Evolutionary conservation across 129 eudicot genomes (phyloP).

Genomic region (Tagetes erecta): DNA sequence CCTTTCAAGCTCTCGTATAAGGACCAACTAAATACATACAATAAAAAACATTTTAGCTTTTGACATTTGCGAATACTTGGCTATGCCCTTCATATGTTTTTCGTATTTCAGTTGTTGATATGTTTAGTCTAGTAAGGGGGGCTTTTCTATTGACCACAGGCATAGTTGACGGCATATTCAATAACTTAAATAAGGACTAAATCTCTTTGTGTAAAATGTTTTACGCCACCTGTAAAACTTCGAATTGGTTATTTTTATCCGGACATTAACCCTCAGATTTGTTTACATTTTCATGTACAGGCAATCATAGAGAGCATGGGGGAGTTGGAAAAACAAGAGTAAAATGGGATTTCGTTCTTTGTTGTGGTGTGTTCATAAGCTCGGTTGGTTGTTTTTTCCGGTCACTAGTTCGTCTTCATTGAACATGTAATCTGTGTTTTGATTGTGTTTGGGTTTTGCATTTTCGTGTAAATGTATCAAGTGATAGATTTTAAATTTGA

Average conservation of each 20-base stretch:
- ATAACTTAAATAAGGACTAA: too few species aligned
- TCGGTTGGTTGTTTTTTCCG: not conserved
- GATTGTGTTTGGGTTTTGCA: constrained; percentile 1
- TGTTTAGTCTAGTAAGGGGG: not conserved
- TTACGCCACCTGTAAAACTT: too few species aligned
- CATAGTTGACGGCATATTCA: too few species aligned
- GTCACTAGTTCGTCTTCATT: not conserved
- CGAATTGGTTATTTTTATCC: not conserved
- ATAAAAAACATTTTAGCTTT: too few species aligned
- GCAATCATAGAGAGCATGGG: constrained; percentile 88
- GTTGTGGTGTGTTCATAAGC: constrained; percentile 12
- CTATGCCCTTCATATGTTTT: not conserved
- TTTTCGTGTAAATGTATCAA: not conserved
- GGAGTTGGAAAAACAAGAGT: constrained; percentile 78
- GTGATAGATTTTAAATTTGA: too few species aligned
- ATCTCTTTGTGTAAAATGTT: too few species aligned
- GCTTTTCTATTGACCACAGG: not conserved
- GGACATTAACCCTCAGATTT: not conserved
- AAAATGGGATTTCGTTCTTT: constrained; percentile 15
- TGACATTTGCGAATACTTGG: too few species aligned
- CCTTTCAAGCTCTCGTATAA: too few species aligned
- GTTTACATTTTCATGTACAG: constrained; percentile 32
- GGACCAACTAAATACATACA: too few species aligned
- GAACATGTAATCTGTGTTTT: constrained; percentile 14
- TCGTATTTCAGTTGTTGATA: not conserved